Conservation (phyloP, 1,284 basidiomycete genomes). For the Tilletia indica region DNA sequence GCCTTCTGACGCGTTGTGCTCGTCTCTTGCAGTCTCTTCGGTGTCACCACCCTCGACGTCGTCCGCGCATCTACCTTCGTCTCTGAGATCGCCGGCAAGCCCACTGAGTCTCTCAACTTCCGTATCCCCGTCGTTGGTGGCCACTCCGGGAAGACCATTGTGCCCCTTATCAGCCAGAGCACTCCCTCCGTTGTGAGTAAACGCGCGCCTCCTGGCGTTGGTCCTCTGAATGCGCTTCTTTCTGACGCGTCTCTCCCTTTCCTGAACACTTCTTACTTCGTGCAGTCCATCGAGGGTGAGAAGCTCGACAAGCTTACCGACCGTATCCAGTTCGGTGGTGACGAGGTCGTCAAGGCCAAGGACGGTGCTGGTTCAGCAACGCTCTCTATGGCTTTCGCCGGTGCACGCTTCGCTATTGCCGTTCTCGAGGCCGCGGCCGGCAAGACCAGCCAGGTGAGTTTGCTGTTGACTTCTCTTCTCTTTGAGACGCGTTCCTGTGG, state of each 20-base stretch:
- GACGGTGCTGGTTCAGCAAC: slow-evolving; percentile 86
- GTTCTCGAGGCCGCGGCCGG: slow-evolving; percentile 49
- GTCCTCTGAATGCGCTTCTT: background rate
- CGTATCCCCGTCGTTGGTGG: slow-evolving; percentile 88
- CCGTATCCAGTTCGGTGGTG: slow-evolving; percentile 71
- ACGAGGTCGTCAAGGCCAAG: slow-evolving; percentile 85
- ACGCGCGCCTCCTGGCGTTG: slow-evolving; percentile 65
- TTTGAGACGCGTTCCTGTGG: background rate
- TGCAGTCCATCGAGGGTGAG: slow-evolving; percentile 37
- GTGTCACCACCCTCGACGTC: slow-evolving; percentile 80
- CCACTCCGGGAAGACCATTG: slow-evolving; percentile 93
- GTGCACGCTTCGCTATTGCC: slow-evolving; percentile 49
- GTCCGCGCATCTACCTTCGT: slow-evolving; percentile 95
- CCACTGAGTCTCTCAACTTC: slow-evolving; percentile 61
- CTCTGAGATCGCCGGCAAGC: slow-evolving; percentile 71
- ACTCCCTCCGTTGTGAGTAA: slow-evolving; percentile 52
- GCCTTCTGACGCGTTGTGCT: no score
- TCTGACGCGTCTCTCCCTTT: background rate
- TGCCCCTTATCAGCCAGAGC: slow-evolving; percentile 84
- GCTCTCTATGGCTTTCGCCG: slow-evolving; percentile 83
- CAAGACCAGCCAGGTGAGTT: slow-evolving; percentile 30
- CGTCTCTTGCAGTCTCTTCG: slow-evolving; percentile 30
- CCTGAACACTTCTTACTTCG: background rate
- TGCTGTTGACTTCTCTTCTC: background rate
- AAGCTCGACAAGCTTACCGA: slow-evolving; percentile 63